Evolutionary conservation across 768 basidiomycete genomes (phyloP), one percentile per base, ranked within the genome.

Genomic region (Mycena belliarum): DNA sequence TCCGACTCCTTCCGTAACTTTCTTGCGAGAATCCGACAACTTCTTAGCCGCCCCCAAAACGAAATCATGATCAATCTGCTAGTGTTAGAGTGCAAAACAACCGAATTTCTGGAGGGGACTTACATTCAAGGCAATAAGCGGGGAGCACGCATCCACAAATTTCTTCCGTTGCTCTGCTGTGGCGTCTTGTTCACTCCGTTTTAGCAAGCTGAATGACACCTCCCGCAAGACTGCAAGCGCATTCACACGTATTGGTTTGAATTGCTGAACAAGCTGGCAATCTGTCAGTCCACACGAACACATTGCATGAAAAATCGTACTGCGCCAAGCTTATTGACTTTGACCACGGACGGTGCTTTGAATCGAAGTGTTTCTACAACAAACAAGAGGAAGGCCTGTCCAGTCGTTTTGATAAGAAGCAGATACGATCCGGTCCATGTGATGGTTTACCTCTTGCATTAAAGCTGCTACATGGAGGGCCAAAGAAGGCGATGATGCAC

Each of bases 381-480:
- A 59, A 94, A 80, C 2, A 94, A 72, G 43, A 91, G 76, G 65
- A 90, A 84, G 3, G 87, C 91, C 90, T 93, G 48, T 21, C 0
- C 25, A 12, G 5, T 37, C n/a, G n/a, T n/a, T n/a, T n/a, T 20
- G 45, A n/a, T n/a, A 53, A 37, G 21, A 50, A 49, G 46, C 21
- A 21, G 38, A 4, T 26, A 32, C 28, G 37, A 37, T 33, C 16
- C 11, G 23, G 46, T 16, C 46, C 11, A 33, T 24, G n/a, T n/a
- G n/a, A n/a, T n/a, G 12, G 44, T 51, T 52, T 57, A 84, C 91
- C 77, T 95, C 93, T 70, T 93, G 91, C 0, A 82, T 80, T 48
- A 95, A 72, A 14, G 83, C 83, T 3, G 86, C 88, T 4, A 89
- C 73, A 62, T 95, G 92, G 20, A 94, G 77, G n/a, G 83, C 61